Conservation (phyloP, 305 asterid genomes). For the Solanum hybrid region DNA sequence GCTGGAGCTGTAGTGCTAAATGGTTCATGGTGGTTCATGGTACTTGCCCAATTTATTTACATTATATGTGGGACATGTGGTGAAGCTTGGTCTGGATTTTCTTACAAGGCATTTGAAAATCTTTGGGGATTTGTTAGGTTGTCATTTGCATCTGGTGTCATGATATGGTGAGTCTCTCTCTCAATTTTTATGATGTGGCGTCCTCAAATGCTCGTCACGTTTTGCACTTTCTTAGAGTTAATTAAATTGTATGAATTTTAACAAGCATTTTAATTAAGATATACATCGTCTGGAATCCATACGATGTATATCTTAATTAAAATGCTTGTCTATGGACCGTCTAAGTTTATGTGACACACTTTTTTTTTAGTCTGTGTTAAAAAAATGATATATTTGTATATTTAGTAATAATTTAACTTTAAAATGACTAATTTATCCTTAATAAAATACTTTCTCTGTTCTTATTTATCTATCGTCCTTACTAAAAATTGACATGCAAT, state of each 20-base stretch:
- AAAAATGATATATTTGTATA: not conserved
- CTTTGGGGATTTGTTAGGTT: slow-evolving; percentile 8
- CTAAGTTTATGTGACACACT: not conserved
- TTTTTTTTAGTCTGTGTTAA: not conserved
- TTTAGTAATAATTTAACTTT: no score
- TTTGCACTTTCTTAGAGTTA: no score
- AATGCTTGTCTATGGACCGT: not conserved
- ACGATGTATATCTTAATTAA: no score
- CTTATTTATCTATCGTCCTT: no score
- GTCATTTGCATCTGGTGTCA: slow-evolving; percentile 3
- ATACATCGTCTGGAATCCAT: not conserved
- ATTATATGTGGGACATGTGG: slow-evolving; percentile 8
- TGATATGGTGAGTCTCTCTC: not conserved
- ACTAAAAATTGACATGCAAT: not conserved
- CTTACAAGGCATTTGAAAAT: slow-evolving; percentile 2
- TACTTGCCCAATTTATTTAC: not conserved
- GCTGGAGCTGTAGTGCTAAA: slow-evolving; percentile 7
- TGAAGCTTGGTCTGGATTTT: slow-evolving; percentile 13
- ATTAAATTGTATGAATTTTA: not conserved
- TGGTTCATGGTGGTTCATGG: slow-evolving; percentile 11
- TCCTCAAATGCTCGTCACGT: not conserved
- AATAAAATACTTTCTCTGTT: no score
- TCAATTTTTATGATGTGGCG: not conserved
- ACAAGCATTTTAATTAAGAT: not conserved
- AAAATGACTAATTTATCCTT: not conserved